phyloP scores from a whole-genome alignment of 2,329 filamentous ascomycete genomes.

The Domatiomyces globalis region DNA sequence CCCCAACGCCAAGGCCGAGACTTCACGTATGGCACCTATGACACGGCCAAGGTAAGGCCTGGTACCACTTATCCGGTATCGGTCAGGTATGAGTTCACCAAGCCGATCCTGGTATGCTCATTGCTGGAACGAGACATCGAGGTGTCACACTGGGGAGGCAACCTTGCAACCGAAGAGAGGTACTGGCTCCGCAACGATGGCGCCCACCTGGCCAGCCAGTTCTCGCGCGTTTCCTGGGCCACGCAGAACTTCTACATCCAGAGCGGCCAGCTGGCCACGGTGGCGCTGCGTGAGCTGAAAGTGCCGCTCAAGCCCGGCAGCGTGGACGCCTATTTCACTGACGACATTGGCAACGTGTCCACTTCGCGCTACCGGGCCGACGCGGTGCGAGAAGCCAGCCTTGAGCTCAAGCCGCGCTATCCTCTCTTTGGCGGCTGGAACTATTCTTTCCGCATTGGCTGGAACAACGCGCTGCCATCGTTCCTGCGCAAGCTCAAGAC shows the following conservation, averaged over 20 bases:
- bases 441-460: constrained; percentile 91
- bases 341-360: constrained; percentile 92
- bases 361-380: constrained; percentile 61
- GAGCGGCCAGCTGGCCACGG: constrained; percentile 47
- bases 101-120: constrained; percentile 68
- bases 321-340: constrained; percentile 81
- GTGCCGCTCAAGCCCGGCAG: constrained; percentile 69
- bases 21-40: constrained; percentile 82
- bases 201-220: constrained; percentile 58
- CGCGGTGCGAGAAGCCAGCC: constrained; percentile 59
- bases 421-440: constrained; percentile 98
- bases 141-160: constrained; percentile 96
- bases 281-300: constrained; percentile 66
- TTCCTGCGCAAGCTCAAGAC: constrained; percentile 53
- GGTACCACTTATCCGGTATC: constrained; percentile 57
- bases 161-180: constrained; percentile 85
- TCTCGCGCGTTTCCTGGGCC: constrained; percentile 65
- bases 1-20: constrained; percentile 74
- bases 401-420: constrained; percentile 87
- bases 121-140: constrained; percentile 81
- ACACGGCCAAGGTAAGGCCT: constrained; percentile 53
- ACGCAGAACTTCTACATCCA: constrained; percentile 50
- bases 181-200: constrained; percentile 80
- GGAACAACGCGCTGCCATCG: constrained; percentile 72
- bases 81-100: constrained; percentile 90